Percentiles rank a stretch among this genome's conserved stretches.
phyloP scores from a whole-genome alignment of 768 basidiomycete genomes.

The Panellus pusillus region DNA sequence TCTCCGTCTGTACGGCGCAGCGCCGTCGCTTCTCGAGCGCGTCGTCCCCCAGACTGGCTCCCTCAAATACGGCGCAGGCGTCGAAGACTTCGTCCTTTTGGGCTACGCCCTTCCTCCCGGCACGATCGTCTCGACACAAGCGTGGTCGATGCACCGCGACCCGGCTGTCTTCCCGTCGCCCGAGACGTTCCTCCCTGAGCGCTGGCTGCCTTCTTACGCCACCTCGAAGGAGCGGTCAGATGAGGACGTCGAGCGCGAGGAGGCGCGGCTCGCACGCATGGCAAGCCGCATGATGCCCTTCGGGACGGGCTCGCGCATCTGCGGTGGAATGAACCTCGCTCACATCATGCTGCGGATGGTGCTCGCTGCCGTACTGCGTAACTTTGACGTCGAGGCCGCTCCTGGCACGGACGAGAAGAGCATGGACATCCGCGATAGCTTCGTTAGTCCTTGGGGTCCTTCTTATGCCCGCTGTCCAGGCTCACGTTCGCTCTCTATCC shows the following conservation, averaged over 20 bases:
- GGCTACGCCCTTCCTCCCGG: slow-evolving; percentile 80
- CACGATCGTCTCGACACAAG: slow-evolving; percentile 73
- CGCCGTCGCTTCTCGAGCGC: slow-evolving; percentile 74
- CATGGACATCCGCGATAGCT: slow-evolving; percentile 82
- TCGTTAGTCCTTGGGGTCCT: slow-evolving; percentile 49
- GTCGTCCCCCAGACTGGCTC: slow-evolving; percentile 64
- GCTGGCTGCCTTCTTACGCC: slow-evolving; percentile 58
- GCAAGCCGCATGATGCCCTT: slow-evolving; percentile 75
- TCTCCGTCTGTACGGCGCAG: slow-evolving; percentile 69
- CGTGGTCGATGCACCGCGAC: slow-evolving; percentile 87
- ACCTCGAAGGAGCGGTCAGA: slow-evolving; percentile 20
- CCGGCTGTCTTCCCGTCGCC: slow-evolving; percentile 70
- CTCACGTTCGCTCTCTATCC: background rate
- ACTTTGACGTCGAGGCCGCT: slow-evolving; percentile 68
- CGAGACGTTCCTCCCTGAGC: slow-evolving; percentile 74
- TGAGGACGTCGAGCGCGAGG: slow-evolving; percentile 45
- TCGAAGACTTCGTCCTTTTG: slow-evolving; percentile 75
- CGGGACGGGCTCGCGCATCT: slow-evolving; percentile 71
- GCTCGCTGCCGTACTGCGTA: slow-evolving; percentile 58
- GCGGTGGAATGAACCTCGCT: slow-evolving; percentile 77
- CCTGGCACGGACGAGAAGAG: slow-evolving; percentile 69
- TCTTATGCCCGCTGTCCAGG: background rate
- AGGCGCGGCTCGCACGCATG: slow-evolving; percentile 58
- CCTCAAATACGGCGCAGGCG: slow-evolving; percentile 44
- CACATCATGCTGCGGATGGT: slow-evolving; percentile 65